These are phyloP conservation scores for Agastache rugosa DNA, from an alignment of 257 asterid species.

Conservation along the genomic window DNA sequence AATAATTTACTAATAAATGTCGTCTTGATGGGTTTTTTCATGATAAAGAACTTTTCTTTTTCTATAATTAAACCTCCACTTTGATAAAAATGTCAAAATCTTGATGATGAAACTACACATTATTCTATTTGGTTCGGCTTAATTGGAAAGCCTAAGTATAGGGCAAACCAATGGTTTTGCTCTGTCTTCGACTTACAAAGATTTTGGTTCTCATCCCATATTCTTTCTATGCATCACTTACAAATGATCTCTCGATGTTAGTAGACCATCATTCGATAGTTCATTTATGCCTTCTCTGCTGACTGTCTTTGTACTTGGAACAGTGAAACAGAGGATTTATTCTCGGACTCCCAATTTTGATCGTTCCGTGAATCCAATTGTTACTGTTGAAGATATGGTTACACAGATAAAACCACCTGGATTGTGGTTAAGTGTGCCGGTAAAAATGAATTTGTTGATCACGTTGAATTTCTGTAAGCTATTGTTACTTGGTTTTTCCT, in stretches of 20 bases:
- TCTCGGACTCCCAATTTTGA: conserved; percentile 56
- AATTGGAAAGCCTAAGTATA: too few relatives aligned
- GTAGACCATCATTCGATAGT: not conserved
- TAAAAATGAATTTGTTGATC: conserved; percentile 34
- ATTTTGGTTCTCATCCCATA: not conserved
- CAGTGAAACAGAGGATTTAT: conserved; percentile 67
- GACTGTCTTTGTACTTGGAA: conserved; percentile 27
- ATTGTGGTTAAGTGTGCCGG: conserved; percentile 77
- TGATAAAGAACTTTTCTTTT: too few relatives aligned
- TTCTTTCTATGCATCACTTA: not conserved
- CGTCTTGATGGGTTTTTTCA: too few relatives aligned
- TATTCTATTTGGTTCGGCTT: too few relatives aligned
- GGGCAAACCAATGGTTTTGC: not conserved
- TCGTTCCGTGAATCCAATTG: conserved; percentile 45
- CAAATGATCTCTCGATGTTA: not conserved
- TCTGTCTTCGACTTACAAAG: not conserved
- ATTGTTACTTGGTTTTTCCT: conserved; percentile 17
- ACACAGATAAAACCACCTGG: conserved; percentile 44
- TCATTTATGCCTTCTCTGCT: conserved; percentile 11
- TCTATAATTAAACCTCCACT: too few relatives aligned
- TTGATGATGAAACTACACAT: too few relatives aligned
- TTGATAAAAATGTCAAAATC: too few relatives aligned
- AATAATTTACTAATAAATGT: too few relatives aligned
- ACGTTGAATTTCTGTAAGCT: conserved; percentile 16
- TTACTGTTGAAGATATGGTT: conserved; percentile 49